Evolutionary conservation across 2,329 filamentous ascomycete genomes (phyloP).

Genomic region (Phoma sp.): DNA sequence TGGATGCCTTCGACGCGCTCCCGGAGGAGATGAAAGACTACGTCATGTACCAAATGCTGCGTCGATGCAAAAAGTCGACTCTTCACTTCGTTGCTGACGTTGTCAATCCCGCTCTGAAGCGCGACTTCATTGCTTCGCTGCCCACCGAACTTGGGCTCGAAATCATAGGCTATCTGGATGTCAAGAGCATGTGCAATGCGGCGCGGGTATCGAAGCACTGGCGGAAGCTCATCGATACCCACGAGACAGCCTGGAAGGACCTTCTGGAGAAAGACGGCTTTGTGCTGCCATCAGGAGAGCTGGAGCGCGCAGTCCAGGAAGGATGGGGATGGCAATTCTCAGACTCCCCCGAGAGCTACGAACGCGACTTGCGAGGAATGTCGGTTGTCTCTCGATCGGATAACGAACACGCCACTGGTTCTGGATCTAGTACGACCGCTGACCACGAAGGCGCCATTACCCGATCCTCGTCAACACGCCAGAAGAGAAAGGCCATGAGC

Average conservation of each 20-base stretch:
- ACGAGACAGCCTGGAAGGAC: constrained; percentile 96
- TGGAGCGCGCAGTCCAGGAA: constrained; percentile 83
- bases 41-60: constrained; percentile 94
- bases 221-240: constrained; percentile 87
- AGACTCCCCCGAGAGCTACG: constrained; percentile 73
- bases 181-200: constrained; percentile 84
- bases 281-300: constrained; percentile 76
- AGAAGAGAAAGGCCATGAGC: constrained; percentile 49
- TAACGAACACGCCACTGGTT: constrained; percentile 34
- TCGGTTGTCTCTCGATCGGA: constrained; percentile 46
- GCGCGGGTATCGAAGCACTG: constrained; percentile 94
- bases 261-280: constrained; percentile 87
- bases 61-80: constrained; percentile 84
- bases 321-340: constrained; percentile 99
- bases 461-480: constrained; percentile 41
- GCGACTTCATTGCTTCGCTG: constrained; percentile 85
- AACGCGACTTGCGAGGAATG: constrained; percentile 77
- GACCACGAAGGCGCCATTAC: constrained; percentile 40
- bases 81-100: constrained; percentile 87
- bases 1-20: constrained; percentile 90
- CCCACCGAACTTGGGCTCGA: constrained; percentile 88
- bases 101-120: constrained; percentile 93
- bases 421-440: constrained; percentile 26
- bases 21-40: constrained; percentile 91
- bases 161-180: constrained; percentile 84